A percentile compares a stretch with the other conserved stretches of the same genome.
Evolutionary conservation across 371 early-diverging fungal genomes (phyloP).

Genomic region (Rhizopus stolonifer): DNA sequence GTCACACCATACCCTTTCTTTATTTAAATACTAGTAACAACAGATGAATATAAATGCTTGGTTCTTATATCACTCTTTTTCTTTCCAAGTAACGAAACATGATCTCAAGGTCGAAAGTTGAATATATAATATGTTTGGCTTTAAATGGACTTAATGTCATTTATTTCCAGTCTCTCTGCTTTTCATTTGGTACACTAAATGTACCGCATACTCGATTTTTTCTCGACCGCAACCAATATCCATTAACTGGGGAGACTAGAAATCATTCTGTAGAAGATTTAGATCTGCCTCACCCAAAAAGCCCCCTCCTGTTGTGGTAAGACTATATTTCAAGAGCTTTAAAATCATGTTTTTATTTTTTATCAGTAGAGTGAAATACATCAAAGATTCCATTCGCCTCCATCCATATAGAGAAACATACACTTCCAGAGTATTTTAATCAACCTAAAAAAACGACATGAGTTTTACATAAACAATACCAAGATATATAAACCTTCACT

Average conservation of each 20-base stretch:
- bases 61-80: slow-evolving; percentile 2
- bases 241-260: slow-evolving; percentile 48
- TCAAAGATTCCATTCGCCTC: slow-evolving; percentile 17
- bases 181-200: no score
- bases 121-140: slow-evolving; percentile 35
- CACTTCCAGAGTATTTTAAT: background rate
- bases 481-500: slow-evolving; percentile 30
- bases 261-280: slow-evolving; percentile 45
- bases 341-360: background rate
- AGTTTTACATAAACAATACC: background rate
- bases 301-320: slow-evolving; percentile 19
- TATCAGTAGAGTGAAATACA: slow-evolving; percentile 19
- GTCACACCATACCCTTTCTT: slow-evolving; percentile 1
- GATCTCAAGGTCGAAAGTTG: slow-evolving; percentile 44
- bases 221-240: slow-evolving; percentile 39
- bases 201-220: no score
- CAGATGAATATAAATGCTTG: background rate
- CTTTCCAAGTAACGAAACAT: slow-evolving; percentile 18
- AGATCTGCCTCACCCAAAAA: slow-evolving; percentile 32
- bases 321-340: background rate
- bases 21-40: background rate
- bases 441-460: background rate
- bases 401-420: slow-evolving; percentile 6
- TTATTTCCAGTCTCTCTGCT: no score
- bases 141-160: slow-evolving; percentile 41